Base-by-base conservation (phyloP, 2,329 filamentous ascomycete species). In the Aspergillus chevalieri region DNA sequence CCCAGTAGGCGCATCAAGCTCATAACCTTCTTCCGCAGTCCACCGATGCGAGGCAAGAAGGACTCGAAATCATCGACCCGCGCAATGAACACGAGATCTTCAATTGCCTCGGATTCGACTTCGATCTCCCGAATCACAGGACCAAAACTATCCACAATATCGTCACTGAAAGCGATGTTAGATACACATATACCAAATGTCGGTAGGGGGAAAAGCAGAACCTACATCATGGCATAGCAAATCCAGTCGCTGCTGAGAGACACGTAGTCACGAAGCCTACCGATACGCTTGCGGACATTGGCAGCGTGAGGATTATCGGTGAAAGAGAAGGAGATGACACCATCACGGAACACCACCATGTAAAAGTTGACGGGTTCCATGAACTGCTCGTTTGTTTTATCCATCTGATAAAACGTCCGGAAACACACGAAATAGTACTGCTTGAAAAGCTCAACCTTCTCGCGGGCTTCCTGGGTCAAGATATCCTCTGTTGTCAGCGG, bases 361-460 rank as follows among this genome's bases (percentile, higher is more conserved):
- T 97, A 98, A 47, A 95, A 86, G 68, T 97, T 95, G 74, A 95
- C 89, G 0, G 93, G 91, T 62, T 95, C 90, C 63, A 95, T 86
- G 64, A 94, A 94, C 50, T 88, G 82, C 54, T 88, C 84, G 45
- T 85, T 85, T 30, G 84, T 80, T 59, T 88, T 85, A 58, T 94
- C 87, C 57, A 89, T 77, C 48, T 92, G 86, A 59, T 83, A 87
- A 75, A 97, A 98, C 2, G 91, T 95, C 47, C 92, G 84, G 79
- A 97, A 98, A 68, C 89, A 95, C 46, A 95, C 89, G 68, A 98
- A 97, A 73, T 98, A 98, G 74, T 98, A 98, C 39, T 90, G 89
- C 21, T 89, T 87, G 74, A 98, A 98, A 21, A 98, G 79, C 71
- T 98, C 93, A 49, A 98, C 95, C 76, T 98, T 98, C 74, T 98